Base-by-base conservation (phyloP, 192 early-diverging fungal genomes). In the Coemansia sp. region DNA sequence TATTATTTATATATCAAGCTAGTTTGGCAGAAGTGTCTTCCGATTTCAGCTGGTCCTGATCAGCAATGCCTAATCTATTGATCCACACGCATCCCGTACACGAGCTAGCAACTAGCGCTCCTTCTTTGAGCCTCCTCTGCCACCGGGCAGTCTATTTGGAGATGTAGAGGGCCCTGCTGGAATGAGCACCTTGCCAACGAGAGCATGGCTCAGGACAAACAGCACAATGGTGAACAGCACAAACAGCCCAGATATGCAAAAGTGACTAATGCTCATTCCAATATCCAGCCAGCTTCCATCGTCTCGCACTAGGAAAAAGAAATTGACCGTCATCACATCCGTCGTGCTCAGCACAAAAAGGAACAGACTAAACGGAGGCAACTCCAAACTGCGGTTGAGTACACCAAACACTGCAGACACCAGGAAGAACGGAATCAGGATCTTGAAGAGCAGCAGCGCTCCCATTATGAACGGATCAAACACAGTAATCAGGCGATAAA, bases 261-360 rank as follows among this genome's bases (percentile, higher is more conserved):
- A 97, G 61, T 97, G 95, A 48, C 87, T 89, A 58, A 97, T 97
- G 39, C 87, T 90, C 37, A 91, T 94, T 19, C 95, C 95, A 62
- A 97, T 97, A 69, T 97, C 95, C 24, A 97, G 72, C 95, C 95
- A 97, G 42, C 84, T 87, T 9, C 95, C 95, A 61, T 84, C 77
- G 73, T 97, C 95, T 14, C 81, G 59, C 27, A 97, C 95, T 36
- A 95, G 78, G 53, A 89, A 97, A 60, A 97, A 97, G 60, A 97
- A 97, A 79, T 94, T 94, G 47, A 97, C 79, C 1, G 95, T 94
- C 85, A 91, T 90, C 0, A 97, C 78, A 65, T 97, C 95, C 0
- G 88, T 92, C 9, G 90, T 93, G 27, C 83, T 80, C 9, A 95
- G 67, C 6, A 94, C 91, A 41, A 93, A 57, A 48, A 93, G 72